These are phyloP conservation scores for Colletotrichum tanaceti DNA, from an alignment of 2,329 filamentous ascomycete species.

Conservation along the genomic window DNA sequence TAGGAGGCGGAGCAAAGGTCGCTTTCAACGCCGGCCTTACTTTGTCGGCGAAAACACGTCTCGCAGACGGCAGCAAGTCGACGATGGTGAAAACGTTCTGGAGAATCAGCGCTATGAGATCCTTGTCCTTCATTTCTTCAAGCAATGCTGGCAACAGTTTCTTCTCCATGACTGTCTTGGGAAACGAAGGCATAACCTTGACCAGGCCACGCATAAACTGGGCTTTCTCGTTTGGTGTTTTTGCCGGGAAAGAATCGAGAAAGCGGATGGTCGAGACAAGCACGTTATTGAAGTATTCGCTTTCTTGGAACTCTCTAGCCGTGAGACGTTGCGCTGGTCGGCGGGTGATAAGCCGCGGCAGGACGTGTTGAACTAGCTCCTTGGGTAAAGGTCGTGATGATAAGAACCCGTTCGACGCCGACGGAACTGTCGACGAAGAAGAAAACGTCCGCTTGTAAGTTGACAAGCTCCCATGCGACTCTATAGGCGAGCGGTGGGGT, in stretches of 20 bases:
- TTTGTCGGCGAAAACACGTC: constrained; percentile 83
- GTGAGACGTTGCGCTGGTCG: constrained; percentile 88
- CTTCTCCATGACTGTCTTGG: constrained; percentile 92
- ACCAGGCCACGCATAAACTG: constrained; percentile 91
- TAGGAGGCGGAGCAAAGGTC: constrained; percentile 76
- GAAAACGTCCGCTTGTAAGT: constrained; percentile 88
- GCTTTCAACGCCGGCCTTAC: constrained; percentile 87
- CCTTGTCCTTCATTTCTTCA: constrained; percentile 93
- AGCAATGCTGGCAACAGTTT: constrained; percentile 90
- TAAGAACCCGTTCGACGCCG: constrained; percentile 84
- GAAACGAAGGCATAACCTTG: constrained; percentile 90
- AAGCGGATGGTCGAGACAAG: constrained; percentile 97
- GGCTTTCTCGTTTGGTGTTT: constrained; percentile 89
- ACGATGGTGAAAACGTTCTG: constrained; percentile 95
- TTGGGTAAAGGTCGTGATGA: constrained; percentile 82
- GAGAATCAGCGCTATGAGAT: constrained; percentile 84
- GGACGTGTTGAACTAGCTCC: constrained; percentile 78
- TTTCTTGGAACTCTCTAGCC: constrained; percentile 92
- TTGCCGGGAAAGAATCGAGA: constrained; percentile 88
- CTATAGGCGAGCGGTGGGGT: constrained; percentile 89
- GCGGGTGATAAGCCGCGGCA: constrained; percentile 88
- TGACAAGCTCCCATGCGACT: constrained; percentile 82
- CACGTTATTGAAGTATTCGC: constrained; percentile 96
- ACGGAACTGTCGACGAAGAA: constrained; percentile 82
- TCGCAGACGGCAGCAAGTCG: constrained; percentile 79